phyloP scores from a whole-genome alignment of 495 filamentous ascomycete species.

The Xylaria bambusicola region DNA sequence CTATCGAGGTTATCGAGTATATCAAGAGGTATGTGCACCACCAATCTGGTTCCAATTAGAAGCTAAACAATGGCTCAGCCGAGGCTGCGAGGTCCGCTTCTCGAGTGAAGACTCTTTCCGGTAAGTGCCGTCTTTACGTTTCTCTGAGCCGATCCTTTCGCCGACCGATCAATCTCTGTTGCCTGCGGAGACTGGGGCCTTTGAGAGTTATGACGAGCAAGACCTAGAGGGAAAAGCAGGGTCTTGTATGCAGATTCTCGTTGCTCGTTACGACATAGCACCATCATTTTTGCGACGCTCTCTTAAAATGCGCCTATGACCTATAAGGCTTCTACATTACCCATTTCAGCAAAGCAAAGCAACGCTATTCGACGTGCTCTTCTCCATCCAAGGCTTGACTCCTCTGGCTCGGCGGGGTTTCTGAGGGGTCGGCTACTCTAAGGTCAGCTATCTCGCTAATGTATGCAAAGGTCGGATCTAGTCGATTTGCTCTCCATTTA shows the following conservation, averaged over 20 bases:
- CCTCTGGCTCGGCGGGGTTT: neutral
- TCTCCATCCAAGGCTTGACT: neutral
- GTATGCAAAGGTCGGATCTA: slow-evolving; percentile 53
- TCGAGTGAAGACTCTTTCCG: slow-evolving; percentile 83
- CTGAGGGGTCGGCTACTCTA: neutral
- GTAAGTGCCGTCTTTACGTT: slow-evolving; percentile 28
- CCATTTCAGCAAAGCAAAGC: neutral
- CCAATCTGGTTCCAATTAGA: neutral
- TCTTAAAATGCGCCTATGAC: neutral
- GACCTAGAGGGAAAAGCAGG: neutral
- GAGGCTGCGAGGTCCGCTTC: slow-evolving; percentile 36
- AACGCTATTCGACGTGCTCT: neutral
- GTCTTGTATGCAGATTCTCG: neutral
- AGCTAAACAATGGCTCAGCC: slow-evolving; percentile 6
- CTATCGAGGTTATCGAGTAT: slow-evolving; percentile 91
- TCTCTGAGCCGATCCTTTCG: neutral
- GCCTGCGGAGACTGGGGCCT: neutral
- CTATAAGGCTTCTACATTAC: neutral
- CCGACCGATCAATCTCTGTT: neutral
- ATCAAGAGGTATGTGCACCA: slow-evolving; percentile 75
- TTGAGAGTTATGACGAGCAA: neutral
- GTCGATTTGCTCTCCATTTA: slow-evolving; percentile 80
- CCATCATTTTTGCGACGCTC: neutral
- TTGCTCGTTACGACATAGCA: neutral
- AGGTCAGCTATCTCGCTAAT: neutral